Evolutionary conservation across 2,329 filamentous ascomycete species (phyloP).

Genomic region (Penicillium sp.): DNA sequence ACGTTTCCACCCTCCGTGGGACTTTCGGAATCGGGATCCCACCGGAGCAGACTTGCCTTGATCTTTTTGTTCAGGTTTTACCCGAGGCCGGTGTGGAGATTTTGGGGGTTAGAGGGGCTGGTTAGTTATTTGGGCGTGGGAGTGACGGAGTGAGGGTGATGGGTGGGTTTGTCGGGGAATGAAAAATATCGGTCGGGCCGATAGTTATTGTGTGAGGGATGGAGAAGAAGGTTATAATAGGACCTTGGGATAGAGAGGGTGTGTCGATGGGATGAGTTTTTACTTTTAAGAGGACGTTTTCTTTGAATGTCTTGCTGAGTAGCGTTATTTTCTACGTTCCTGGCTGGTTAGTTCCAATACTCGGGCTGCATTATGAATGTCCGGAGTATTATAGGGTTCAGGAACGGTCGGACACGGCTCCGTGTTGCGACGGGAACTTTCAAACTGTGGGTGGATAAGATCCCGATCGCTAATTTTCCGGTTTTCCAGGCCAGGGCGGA

Average conservation of each 20-base stretch:
- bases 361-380: background rate
- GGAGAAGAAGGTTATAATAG: background rate
- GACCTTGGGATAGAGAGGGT: background rate
- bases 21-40: conserved; percentile 20
- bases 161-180: conserved; percentile 5
- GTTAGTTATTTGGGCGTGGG: background rate
- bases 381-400: background rate
- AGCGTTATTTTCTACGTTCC: too few relatives aligned
- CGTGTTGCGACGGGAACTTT: conserved; percentile 12
- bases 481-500: background rate
- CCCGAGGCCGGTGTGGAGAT: conserved; percentile 23
- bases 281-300: background rate
- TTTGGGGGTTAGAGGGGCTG: background rate
- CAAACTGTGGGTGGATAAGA: conserved; percentile 2
- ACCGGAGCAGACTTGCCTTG: conserved; percentile 5
- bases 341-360: background rate
- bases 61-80: conserved; percentile 7
- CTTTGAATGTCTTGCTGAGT: too few relatives aligned
- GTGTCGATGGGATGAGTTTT: background rate
- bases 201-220: background rate
- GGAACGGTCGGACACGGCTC: conserved; percentile 14
- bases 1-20: background rate
- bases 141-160: too few relatives aligned
- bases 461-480: conserved; percentile 12
- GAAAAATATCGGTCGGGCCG: conserved; percentile 11